Conservation (phyloP, 139 green algal species). For the Pseudopediastrum boryanum region DNA sequence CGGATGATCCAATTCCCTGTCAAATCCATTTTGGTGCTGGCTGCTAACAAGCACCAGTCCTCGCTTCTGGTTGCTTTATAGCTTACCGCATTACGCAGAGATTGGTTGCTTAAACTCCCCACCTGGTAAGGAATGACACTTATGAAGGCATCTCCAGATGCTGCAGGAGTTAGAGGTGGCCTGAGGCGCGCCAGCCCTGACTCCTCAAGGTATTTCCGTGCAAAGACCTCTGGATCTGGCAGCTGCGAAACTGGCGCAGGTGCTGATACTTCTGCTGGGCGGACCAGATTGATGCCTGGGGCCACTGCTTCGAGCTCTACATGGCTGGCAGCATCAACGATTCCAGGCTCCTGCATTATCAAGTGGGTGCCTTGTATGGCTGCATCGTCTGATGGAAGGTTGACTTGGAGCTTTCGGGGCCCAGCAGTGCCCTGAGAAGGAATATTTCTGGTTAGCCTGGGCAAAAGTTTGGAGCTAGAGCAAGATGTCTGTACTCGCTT, state of each 20-base stretch:
- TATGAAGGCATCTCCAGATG: conserved; percentile 11
- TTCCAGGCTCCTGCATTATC: too few species aligned
- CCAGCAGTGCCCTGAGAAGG: too few species aligned
- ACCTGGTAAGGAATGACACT: conserved; percentile 29
- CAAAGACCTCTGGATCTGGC: conserved; percentile 4
- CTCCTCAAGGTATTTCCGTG: conserved; percentile 5
- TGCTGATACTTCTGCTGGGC: conserved; percentile 15
- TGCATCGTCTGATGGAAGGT: too few species aligned
- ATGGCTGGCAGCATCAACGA: too few species aligned
- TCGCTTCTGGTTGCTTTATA: not conserved
- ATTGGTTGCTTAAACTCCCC: not conserved
- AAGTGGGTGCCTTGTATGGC: too few species aligned
- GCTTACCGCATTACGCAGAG: not conserved
- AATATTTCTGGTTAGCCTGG: too few species aligned
- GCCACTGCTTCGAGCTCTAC: too few species aligned
- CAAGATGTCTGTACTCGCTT: too few species aligned
- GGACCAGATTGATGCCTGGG: not conserved
- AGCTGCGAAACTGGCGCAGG: not conserved
- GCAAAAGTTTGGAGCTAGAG: too few species aligned
- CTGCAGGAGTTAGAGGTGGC: conserved; percentile 20
- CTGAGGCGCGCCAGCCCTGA: conserved; percentile 26
- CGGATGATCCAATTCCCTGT: not conserved
- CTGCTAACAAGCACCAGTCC: not conserved
- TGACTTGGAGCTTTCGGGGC: too few species aligned
- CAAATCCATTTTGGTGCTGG: not conserved